Evolutionary conservation across 2,329 filamentous ascomycete species (phyloP), one percentile per base, ranked within the genome.

Genomic region (Verticillium nubilum): DNA sequence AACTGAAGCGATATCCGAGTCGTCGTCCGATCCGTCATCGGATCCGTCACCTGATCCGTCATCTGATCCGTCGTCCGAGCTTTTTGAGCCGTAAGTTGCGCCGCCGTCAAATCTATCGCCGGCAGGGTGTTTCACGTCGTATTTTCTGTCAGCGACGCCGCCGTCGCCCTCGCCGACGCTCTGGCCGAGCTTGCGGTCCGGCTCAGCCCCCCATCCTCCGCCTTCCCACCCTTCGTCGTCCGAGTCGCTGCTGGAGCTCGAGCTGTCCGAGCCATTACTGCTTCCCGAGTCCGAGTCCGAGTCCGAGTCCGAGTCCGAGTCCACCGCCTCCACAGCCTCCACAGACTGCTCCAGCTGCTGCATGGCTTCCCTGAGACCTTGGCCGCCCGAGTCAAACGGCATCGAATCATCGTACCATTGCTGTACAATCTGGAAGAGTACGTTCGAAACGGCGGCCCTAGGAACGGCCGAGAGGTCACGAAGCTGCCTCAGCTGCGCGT

Each of bases 401-500:
- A 17, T 10, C 25, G 31, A 35, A 3, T 68, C 64, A 15, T 67
- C 62, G 37, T 69, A 72, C 55, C 69, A 68, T 5, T 42, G 1
- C 15, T 58, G 57, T 25, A 68, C 59, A 3, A 70, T 59, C 3
- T 60, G 59, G 31, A 62, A 56, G 9, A 66, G 66, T 2, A 65
- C 50, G 4, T 63, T 58, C 2, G 62, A 54, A 1, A 66, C 66
- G 2, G n/a, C 28, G 56, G 57, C 70, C 3, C 56, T 29, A 2
- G 25, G 42, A 1, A 70, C 58, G 2, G 7, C n/a, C n/a, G n/a
- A 23, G n/a, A 71, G 55, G 0, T 60, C 57, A 0, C 25, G 29
- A 1, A 74, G 62, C 7, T 70, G 72, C 6, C 65, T 56, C 1
- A 73, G 53, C 27, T 67, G 56, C 13, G 67, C 62, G 9, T 57